phyloP scores from a whole-genome alignment of 169 alveolate species.

The Plasmodium cynomolgi region DNA sequence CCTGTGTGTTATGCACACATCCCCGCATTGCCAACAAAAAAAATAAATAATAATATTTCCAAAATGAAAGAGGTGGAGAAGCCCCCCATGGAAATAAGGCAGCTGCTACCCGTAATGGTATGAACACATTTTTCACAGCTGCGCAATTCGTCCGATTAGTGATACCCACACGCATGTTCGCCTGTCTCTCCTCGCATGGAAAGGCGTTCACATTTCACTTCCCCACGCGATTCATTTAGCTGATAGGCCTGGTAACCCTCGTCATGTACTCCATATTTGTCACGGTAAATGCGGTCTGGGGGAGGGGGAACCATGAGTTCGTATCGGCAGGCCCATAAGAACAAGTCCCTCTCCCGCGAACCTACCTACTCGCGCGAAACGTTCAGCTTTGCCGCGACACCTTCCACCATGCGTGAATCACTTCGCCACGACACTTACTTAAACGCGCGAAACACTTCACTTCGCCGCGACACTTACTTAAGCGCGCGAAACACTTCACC shows the following conservation, averaged over 20 bases:
- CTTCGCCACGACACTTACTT: too few relatives aligned
- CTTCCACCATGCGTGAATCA: background rate
- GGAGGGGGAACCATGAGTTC: background rate
- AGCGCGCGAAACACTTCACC: background rate
- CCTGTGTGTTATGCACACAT: background rate
- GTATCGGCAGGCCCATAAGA: background rate
- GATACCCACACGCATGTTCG: background rate
- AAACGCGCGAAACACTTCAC: background rate
- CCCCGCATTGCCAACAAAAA: background rate
- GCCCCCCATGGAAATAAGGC: slow-evolving; percentile 37
- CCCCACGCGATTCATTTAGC: background rate
- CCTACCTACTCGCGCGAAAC: background rate
- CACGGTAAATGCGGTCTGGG: background rate
- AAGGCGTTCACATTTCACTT: background rate
- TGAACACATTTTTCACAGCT: background rate
- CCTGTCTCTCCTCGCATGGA: background rate
- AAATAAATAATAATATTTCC: background rate
- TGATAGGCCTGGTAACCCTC: slow-evolving; percentile 51
- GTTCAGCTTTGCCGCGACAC: background rate
- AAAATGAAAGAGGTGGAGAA: slow-evolving; percentile 15
- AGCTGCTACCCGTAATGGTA: slow-evolving; percentile 57
- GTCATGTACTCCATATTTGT: slow-evolving; percentile 65
- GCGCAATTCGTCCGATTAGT: background rate
- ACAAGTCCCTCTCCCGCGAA: background rate
- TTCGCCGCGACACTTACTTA: background rate